Conservation (phyloP, 2,329 filamentous ascomycete genomes). For the Curvularia hawaiiensis region DNA sequence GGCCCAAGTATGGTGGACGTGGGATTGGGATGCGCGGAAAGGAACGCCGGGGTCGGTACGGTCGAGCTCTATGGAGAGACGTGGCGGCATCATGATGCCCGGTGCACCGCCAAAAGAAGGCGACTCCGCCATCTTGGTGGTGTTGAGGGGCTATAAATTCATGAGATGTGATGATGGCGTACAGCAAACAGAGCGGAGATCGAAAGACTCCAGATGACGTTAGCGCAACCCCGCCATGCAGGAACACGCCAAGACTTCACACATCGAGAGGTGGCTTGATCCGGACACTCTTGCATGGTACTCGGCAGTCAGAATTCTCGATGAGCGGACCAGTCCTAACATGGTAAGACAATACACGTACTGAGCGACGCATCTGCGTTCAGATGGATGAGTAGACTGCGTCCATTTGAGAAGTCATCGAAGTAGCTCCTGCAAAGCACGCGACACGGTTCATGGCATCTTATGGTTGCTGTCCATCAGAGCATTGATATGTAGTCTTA, state of each 20-base stretch:
- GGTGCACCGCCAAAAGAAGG: conserved; percentile 15
- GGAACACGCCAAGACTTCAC: conserved; percentile 3
- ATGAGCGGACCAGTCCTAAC: background rate
- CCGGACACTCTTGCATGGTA: background rate
- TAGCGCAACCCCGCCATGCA: conserved; percentile 11
- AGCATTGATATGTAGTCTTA: background rate
- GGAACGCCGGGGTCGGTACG: conserved; percentile 67
- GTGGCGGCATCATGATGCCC: conserved; percentile 42
- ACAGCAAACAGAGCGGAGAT: conserved; percentile 4
- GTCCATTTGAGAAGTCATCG: background rate
- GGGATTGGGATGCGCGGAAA: conserved; percentile 74
- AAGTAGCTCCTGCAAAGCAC: too few relatives aligned
- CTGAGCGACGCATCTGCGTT: background rate
- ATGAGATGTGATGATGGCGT: conserved; percentile 10
- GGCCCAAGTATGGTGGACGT: conserved; percentile 93
- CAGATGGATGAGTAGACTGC: background rate
- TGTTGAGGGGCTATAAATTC: conserved; percentile 3
- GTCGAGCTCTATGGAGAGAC: conserved; percentile 60
- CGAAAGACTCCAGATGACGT: conserved; percentile 14
- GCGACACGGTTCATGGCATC: background rate
- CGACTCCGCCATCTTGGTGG: conserved; percentile 32
- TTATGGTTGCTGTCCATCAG: background rate
- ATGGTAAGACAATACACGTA: background rate
- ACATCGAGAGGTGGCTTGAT: background rate
- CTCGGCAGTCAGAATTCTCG: background rate